Evolutionary conservation across 352 stramenopile species (phyloP).

Genomic region (Elongisporangium undulatum): DNA sequence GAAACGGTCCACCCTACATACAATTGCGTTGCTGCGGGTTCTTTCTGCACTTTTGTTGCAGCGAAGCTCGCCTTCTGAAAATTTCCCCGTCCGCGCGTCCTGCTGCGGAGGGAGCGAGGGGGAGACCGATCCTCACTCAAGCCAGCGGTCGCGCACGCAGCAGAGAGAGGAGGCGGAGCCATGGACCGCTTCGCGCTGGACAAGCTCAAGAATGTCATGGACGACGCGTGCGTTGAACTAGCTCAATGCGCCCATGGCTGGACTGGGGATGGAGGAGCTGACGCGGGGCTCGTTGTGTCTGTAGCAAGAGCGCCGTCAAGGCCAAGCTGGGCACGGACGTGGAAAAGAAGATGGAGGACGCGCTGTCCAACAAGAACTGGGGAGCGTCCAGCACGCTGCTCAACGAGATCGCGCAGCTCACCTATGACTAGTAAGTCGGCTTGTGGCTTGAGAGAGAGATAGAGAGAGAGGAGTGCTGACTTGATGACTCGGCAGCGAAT

Average conservation of each 20-base stretch:
- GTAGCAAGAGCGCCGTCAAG: constrained; percentile 82
- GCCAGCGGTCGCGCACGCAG: constrained; percentile 1
- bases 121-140: no score
- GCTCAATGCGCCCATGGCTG: constrained; percentile 1
- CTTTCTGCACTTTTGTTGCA: no score
- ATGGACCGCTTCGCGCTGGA: constrained; percentile 87
- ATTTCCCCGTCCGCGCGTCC: no score
- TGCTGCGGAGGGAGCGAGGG: no score
- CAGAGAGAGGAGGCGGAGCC: constrained; percentile 6
- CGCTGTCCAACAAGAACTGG: constrained; percentile 99
- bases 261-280: constrained; percentile 2
- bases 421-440: constrained; percentile 89
- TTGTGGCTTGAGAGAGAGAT: not conserved
- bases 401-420: constrained; percentile 97
- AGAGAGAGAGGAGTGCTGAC: not conserved
- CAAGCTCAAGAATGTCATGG: constrained; percentile 84
- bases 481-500: constrained; percentile 48
- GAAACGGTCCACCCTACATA: no score
- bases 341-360: constrained; percentile 90
- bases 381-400: constrained; percentile 96
- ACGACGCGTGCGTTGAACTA: constrained; percentile 68
- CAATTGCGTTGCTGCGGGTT: no score
- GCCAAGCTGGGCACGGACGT: constrained; percentile 85
- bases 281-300: not conserved
- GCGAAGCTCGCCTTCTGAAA: no score